Percentiles rank a stretch among this genome's conserved stretches.
These are phyloP conservation scores for Entomortierella beljakovae DNA, from an alignment of 192 early-diverging fungal genomes.

Conservation along the genomic window DNA sequence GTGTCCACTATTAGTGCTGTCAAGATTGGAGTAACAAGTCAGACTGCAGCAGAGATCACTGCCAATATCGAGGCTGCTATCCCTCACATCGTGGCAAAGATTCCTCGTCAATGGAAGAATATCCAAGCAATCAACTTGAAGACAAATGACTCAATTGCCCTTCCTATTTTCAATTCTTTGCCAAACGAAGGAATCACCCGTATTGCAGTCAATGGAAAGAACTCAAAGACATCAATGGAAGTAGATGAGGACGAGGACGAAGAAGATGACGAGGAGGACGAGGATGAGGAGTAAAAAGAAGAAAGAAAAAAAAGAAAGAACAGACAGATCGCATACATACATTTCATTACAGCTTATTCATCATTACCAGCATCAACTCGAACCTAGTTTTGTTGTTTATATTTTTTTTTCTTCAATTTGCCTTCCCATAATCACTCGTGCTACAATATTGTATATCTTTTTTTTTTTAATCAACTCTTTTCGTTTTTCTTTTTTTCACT, in stretches of 20 bases:
- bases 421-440: background rate
- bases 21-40: constrained; percentile 75
- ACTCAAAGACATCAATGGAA: constrained; percentile 17
- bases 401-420: background rate
- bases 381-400: background rate
- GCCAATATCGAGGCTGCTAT: constrained; percentile 83
- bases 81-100: constrained; percentile 67
- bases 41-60: constrained; percentile 68
- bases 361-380: background rate
- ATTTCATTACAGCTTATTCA: too few species aligned
- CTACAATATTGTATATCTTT: background rate
- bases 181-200: constrained; percentile 56
- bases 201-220: constrained; percentile 28
- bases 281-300: constrained; percentile 13
- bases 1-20: constrained; percentile 62
- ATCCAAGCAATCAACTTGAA: constrained; percentile 90
- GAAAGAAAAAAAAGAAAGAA: too few species aligned
- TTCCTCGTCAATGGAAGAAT: constrained; percentile 86
- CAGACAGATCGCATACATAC: background rate
- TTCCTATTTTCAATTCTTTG: constrained; percentile 86
- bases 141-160: constrained; percentile 77
- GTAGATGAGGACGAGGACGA: constrained; percentile 45
- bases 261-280: constrained; percentile 32
- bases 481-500: too few species aligned
- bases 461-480: too few species aligned